Conservation (phyloP, 2,329 filamentous ascomycete genomes). For the Setomelanomma holmii region DNA sequence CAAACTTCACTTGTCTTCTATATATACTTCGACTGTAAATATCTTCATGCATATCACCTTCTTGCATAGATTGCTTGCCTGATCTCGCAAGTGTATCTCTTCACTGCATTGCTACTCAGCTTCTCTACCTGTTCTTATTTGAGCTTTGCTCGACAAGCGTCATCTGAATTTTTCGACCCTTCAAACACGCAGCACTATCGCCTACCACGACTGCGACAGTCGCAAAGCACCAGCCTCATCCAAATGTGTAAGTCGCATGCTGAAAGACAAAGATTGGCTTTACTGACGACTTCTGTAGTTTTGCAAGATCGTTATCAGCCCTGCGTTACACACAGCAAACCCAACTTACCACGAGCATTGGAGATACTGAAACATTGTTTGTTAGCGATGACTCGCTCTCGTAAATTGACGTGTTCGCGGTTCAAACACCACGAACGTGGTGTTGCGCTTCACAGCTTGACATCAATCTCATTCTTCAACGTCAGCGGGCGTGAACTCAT, state of each 20-base stretch:
- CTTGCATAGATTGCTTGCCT: neutral
- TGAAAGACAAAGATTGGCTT: no score
- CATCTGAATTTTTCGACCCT: no score
- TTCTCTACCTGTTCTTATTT: no score
- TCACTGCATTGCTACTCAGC: no score
- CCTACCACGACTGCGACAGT: no score
- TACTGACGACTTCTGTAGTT: neutral
- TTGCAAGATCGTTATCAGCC: neutral
- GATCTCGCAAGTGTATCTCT: no score
- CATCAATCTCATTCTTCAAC: neutral
- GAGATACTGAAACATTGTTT: neutral
- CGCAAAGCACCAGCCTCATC: no score
- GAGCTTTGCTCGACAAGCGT: no score
- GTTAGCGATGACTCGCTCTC: neutral
- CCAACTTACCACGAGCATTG: no score
- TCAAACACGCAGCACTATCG: no score
- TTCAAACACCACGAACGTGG: slow-evolving; percentile 8
- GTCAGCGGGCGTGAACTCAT: slow-evolving; percentile 1
- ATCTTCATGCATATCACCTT: slow-evolving; percentile 1
- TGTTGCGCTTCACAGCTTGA: neutral
- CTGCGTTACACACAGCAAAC: no score
- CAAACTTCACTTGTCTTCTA: neutral
- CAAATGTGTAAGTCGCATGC: no score
- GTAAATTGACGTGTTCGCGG: slow-evolving; percentile 9
- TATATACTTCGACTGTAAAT: slow-evolving; percentile 6